These are phyloP conservation scores for Saccharum spontaneum DNA, from an alignment of 176 grass and related monocot species.

Conservation along the genomic window DNA sequence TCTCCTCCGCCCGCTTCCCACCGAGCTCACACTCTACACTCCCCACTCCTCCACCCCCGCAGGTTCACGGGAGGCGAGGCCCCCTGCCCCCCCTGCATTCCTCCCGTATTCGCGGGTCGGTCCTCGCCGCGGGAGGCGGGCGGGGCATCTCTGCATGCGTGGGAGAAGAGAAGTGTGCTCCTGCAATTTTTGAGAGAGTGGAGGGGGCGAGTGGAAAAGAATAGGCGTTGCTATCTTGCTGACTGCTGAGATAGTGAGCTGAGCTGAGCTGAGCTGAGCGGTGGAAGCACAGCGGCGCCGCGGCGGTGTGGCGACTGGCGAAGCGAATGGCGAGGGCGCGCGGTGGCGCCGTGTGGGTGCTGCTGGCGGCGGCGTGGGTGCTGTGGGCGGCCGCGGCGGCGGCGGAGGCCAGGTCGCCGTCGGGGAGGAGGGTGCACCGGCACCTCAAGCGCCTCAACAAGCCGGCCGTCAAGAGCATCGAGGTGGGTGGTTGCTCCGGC, in stretches of 20 bases:
- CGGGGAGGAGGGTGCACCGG: slow-evolving; percentile 43
- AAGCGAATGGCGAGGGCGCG: slow-evolving; percentile 42
- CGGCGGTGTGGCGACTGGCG: neutral
- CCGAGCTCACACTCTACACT: slow-evolving; percentile 13
- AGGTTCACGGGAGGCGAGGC: slow-evolving; percentile 13
- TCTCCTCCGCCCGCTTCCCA: slow-evolving; percentile 27
- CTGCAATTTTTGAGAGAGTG: neutral
- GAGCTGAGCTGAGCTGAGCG: neutral
- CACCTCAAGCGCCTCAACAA: slow-evolving; percentile 76
- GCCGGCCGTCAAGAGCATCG: slow-evolving; percentile 55
- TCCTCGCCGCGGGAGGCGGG: neutral
- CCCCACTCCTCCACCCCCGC: neutral
- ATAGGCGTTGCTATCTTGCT: neutral
- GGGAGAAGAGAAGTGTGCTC: neutral
- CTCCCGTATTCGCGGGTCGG: neutral
- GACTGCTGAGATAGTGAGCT: neutral
- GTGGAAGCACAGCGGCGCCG: neutral
- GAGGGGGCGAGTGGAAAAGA: neutral
- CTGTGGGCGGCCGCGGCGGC: slow-evolving; percentile 29
- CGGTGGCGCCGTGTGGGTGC: neutral
- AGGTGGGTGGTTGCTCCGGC: slow-evolving; percentile 19
- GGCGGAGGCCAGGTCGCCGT: slow-evolving; percentile 24
- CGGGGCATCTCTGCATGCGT: neutral
- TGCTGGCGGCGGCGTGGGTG: slow-evolving; percentile 26
- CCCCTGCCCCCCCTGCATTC: neutral